These are phyloP conservation scores for Hanseniaspora valbyensis DNA, from an alignment of 805 yeast species.

Conservation along the genomic window DNA sequence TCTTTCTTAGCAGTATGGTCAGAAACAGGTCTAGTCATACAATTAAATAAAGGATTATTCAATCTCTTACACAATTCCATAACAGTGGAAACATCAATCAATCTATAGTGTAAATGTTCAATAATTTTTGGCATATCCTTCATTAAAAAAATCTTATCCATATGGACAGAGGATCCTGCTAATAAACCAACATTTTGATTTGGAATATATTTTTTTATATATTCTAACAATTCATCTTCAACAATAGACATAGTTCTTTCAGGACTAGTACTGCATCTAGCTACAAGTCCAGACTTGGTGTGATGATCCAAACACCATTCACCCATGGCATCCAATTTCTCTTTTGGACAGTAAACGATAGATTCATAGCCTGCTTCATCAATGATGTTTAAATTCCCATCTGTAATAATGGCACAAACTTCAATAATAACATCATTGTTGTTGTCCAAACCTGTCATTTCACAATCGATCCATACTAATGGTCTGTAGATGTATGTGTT, in stretches of 20 bases:
- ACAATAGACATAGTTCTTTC: conserved; percentile 47
- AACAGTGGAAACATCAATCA: conserved; percentile 81
- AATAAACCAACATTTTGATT: conserved; percentile 50
- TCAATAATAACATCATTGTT: conserved; percentile 76
- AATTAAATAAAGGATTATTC: conserved; percentile 48
- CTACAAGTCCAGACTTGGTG: conserved; percentile 64
- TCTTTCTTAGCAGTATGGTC: conserved; percentile 84
- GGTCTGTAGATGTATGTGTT: conserved; percentile 25
- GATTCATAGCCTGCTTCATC: conserved; percentile 70
- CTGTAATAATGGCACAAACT: conserved; percentile 82
- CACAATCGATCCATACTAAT: conserved; percentile 94
- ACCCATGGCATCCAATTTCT: conserved; percentile 58
- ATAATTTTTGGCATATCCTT: conserved; percentile 69
- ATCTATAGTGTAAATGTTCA: conserved; percentile 57
- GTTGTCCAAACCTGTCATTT: conserved; percentile 93
- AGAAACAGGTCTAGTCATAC: conserved; percentile 38
- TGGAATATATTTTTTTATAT: conserved; percentile 46
- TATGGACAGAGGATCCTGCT: conserved; percentile 87
- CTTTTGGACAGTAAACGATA: conserved; percentile 58
- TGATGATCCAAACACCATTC: conserved; percentile 85
- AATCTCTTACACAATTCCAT: conserved; percentile 73
- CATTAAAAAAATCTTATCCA: conserved; percentile 77
- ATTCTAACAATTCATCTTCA: conserved; percentile 51
- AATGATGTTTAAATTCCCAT: conserved; percentile 59
- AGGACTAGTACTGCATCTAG: conserved; percentile 52